Evolutionary conservation across 2,329 filamentous ascomycete species (phyloP).

Genomic region (Simplicillium sp.): DNA sequence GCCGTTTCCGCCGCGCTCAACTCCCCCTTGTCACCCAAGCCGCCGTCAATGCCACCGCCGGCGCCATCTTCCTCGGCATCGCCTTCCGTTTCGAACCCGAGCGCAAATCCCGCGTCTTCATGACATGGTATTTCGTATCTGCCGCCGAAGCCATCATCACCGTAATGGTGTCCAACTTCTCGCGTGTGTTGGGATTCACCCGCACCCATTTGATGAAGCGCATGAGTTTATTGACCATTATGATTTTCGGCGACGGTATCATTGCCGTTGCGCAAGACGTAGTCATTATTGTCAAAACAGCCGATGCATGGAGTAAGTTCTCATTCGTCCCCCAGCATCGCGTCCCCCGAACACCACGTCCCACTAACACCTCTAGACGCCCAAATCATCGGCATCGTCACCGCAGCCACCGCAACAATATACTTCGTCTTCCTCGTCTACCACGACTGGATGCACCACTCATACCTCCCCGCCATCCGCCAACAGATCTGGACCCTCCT

Average conservation of each 20-base stretch:
- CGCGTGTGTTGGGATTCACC: slow-evolving; percentile 48
- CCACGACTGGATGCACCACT: slow-evolving; percentile 56
- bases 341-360: rapidly evolving
- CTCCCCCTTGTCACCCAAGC: slow-evolving; percentile 26
- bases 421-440: slow-evolving; percentile 37
- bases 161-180: slow-evolving; percentile 43
- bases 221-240: slow-evolving; percentile 53
- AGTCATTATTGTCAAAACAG: slow-evolving; percentile 35
- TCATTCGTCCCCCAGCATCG: too few species aligned
- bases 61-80: slow-evolving; percentile 30
- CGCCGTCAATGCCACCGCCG: slow-evolving; percentile 20
- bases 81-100: slow-evolving; percentile 27
- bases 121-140: slow-evolving; percentile 44
- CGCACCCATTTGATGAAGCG: slow-evolving; percentile 54
- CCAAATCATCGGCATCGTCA: slow-evolving; percentile 28
- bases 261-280: slow-evolving; percentile 47
- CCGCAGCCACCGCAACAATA: slow-evolving; percentile 27
- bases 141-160: slow-evolving; percentile 40
- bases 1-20: slow-evolving; percentile 25
- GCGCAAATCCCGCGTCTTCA: slow-evolving; percentile 22
- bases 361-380: slow-evolving; percentile 16
- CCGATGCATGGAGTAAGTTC: slow-evolving; percentile 27
- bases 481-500: slow-evolving; percentile 49
- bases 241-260: slow-evolving; percentile 57
- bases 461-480: slow-evolving; percentile 44